A percentile compares a stretch with the other conserved stretches of the same genome.
phyloP scores from a whole-genome alignment of 306 rosid species.

The Cicer pinnatifidum region DNA sequence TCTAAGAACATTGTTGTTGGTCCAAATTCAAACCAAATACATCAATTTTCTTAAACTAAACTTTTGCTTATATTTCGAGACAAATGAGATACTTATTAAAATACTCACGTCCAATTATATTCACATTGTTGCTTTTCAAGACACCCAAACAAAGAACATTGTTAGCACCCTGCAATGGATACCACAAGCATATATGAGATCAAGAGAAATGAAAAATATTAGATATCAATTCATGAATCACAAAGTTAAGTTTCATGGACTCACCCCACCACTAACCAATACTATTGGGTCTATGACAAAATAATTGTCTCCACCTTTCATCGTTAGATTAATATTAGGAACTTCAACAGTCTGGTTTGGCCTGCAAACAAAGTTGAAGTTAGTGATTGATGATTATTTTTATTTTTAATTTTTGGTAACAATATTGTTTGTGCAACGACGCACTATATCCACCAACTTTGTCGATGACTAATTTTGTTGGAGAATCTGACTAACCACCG shows the following conservation, averaged over 20 bases:
- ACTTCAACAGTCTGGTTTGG: conserved; percentile 41
- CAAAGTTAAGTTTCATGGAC: conserved; percentile 28
- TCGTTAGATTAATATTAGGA: conserved; percentile 61
- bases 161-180: conserved; percentile 48
- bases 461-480: no score
- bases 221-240: conserved; percentile 7
- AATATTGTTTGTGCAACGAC: no score
- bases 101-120: conserved; percentile 92
- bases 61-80: no score
- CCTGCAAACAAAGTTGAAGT: conserved; percentile 55
- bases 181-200: conserved; percentile 37
- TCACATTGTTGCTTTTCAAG: conserved; percentile 60
- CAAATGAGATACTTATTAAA: background rate
- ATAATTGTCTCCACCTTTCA: conserved; percentile 75
- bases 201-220: conserved; percentile 16
- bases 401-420: no score
- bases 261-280: conserved; percentile 27
- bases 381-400: conserved; percentile 17
- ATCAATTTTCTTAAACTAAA: no score
- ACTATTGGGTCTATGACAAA: conserved; percentile 50
- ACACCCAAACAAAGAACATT: conserved; percentile 60
- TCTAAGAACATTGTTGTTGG: no score
- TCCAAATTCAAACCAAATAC: no score
- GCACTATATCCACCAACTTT: no score
- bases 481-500: no score